phyloP scores from a whole-genome alignment of 139 green algal species.

The Micractinium sp. region DNA sequence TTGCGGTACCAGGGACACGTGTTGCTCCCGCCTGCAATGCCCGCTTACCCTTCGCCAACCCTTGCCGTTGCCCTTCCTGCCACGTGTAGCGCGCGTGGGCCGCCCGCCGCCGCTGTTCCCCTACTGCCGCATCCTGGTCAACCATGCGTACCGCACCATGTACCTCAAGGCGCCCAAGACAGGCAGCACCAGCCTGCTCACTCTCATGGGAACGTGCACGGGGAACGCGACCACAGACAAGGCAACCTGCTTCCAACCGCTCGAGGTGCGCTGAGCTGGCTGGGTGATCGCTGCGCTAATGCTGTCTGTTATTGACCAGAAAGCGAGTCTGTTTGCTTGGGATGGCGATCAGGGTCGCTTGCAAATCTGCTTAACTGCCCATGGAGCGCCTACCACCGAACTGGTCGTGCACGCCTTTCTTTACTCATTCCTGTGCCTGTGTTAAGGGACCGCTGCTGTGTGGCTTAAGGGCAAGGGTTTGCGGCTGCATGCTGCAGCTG shows the following conservation, averaged over 20 bases:
- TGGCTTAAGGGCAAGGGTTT: too few relatives aligned
- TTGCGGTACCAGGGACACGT: neutral
- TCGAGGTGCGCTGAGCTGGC: neutral
- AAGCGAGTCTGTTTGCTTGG: too few relatives aligned
- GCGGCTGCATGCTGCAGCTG: too few relatives aligned
- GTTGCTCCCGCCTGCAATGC: neutral
- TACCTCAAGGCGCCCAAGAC: constrained; percentile 37
- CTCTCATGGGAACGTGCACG: constrained; percentile 15
- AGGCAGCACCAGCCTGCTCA: constrained; percentile 33
- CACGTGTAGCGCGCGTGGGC: constrained; percentile 1
- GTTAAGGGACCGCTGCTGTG: too few relatives aligned
- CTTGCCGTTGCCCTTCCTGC: too few relatives aligned
- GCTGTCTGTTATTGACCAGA: too few relatives aligned
- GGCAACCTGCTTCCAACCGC: constrained; percentile 22
- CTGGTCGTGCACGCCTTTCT: too few relatives aligned
- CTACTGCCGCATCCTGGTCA: constrained; percentile 33
- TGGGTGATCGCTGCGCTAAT: too few relatives aligned
- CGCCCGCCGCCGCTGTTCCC: constrained; percentile 25
- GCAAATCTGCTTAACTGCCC: neutral
- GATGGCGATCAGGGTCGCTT: neutral
- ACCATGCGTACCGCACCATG: constrained; percentile 26
- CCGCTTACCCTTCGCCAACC: neutral
- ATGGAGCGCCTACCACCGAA: too few relatives aligned
- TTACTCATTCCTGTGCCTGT: too few relatives aligned
- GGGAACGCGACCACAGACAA: neutral